Evolutionary conservation across 495 filamentous ascomycete genomes (phyloP).

Genomic region (Neurospora discreta): DNA sequence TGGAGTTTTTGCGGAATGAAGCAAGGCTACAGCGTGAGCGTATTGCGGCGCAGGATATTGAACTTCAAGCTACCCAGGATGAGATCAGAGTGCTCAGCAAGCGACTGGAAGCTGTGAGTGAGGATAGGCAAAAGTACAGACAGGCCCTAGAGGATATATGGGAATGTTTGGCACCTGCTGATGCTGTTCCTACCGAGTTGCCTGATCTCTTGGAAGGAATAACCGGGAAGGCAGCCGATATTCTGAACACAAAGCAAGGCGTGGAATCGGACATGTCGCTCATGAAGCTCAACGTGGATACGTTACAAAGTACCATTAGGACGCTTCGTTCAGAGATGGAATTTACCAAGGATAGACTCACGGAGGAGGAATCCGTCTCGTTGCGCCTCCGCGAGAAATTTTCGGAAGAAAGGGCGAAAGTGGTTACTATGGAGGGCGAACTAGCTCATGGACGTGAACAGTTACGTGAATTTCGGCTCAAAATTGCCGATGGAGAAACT

Average conservation of each 20-base stretch:
- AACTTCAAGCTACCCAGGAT: slow-evolving; percentile 43
- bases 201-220: slow-evolving; percentile 51
- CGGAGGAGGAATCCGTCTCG: slow-evolving; percentile 29
- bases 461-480: slow-evolving; percentile 50
- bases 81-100: slow-evolving; percentile 37
- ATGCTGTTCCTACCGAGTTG: slow-evolving; percentile 45
- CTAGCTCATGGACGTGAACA: slow-evolving; percentile 55
- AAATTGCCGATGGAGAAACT: slow-evolving; percentile 67
- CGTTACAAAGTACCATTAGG: slow-evolving; percentile 21
- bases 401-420: slow-evolving; percentile 47
- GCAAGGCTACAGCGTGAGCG: slow-evolving; percentile 42
- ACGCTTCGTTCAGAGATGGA: slow-evolving; percentile 31
- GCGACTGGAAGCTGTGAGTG: slow-evolving; percentile 35
- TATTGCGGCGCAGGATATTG: slow-evolving; percentile 39
- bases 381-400: slow-evolving; percentile 38
- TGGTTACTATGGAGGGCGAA: slow-evolving; percentile 47
- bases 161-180: slow-evolving; percentile 46
- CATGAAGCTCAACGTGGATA: slow-evolving; percentile 34
- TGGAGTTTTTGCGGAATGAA: slow-evolving; percentile 46
- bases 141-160: slow-evolving; percentile 49
- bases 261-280: slow-evolving; percentile 32
- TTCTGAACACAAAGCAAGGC: slow-evolving; percentile 32
- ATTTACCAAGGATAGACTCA: slow-evolving; percentile 36
- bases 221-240: slow-evolving; percentile 47
- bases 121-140: slow-evolving; percentile 22